Evolutionary conservation across 106 monocot species (phyloP), one percentile per base, ranked within the genome.

Genomic region (Triglochin maritima): DNA sequence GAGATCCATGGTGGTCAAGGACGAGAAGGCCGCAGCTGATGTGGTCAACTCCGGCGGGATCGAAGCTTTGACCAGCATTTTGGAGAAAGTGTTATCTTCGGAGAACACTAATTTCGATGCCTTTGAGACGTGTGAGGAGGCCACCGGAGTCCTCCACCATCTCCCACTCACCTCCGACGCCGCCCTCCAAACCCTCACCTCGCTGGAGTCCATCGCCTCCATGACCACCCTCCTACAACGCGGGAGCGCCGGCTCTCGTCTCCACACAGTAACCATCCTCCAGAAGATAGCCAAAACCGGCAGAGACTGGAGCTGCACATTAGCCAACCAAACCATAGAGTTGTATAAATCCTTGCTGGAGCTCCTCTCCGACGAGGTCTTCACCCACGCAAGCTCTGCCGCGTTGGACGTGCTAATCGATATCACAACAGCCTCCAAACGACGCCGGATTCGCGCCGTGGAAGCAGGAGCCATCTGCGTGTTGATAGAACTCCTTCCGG

Each of bases 311-410:
- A 64, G 53, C 52, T 49, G 29, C 1, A 13, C 52, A 9, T 41
- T 15, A 8, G 63, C 55, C 43, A 71, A 83, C 41, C 60, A 63
- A 3, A 77, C 63, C 59, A 11, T 12, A 4, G 93, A 81, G 15
- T 55, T 84, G 50, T 60, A 80, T 71, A 82, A 69, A 9, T 81
- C 89, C 3, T 55, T 94, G 7, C 73, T 94, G 7, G 93, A 89
- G 46, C 80, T 94, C 63, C 74, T 89, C n/a, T 89, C 86, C 16
- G 86, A 89, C 53, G 84, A 86, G 59, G 47, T 74, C 57, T 76
- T 80, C 41, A 54, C 78, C 57, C 65, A 68, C 66, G 79, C 85
- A 8, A 85, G 78, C 80, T 81, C 83, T 3, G 65, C 49, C 44
- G 71, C 86, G 3, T 49, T 94, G 47, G 86, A 94, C 41, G 71